Percentiles rank a stretch among this genome's conserved stretches.
Conservation (phyloP, 768 basidiomycete species). For the Naganishia vishniacii region DNA sequence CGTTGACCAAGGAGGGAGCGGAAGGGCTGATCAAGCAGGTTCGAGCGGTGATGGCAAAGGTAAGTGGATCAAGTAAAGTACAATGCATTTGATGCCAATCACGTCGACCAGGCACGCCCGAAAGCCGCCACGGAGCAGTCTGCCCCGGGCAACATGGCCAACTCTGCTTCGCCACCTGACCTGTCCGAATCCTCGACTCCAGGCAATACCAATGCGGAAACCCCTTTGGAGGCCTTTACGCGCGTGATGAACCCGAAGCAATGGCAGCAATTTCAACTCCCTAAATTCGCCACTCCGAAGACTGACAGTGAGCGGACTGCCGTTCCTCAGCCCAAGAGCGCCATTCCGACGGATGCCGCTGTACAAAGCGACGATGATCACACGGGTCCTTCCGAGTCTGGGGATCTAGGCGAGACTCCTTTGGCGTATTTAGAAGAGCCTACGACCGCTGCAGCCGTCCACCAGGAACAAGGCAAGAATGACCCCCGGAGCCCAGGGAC, state of each 20-base stretch:
- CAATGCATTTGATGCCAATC: background rate
- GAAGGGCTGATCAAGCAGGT: slow-evolving; percentile 24
- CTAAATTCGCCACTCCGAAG: slow-evolving; percentile 4
- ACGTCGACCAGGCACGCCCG: background rate
- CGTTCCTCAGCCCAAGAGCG: background rate
- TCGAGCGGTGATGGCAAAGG: slow-evolving; percentile 19
- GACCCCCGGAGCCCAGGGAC: background rate
- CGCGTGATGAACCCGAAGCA: slow-evolving; percentile 25
- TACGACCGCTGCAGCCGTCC: background rate
- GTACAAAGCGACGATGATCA: background rate
- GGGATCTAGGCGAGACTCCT: slow-evolving; percentile 19
- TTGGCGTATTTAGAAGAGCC: slow-evolving; percentile 9
- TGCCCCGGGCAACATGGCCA: background rate
- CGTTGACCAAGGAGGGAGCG: slow-evolving; percentile 28
- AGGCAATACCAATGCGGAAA: background rate
- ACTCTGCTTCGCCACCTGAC: background rate
- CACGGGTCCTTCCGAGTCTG: background rate
- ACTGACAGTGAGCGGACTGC: background rate
- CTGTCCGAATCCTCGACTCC: slow-evolving; percentile 24
- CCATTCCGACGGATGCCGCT: no score
- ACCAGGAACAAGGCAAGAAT: slow-evolving; percentile 16
- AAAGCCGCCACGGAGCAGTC: background rate
- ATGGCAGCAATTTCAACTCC: slow-evolving; percentile 9
- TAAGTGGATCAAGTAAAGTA: background rate
- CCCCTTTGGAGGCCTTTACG: slow-evolving; percentile 17